Base-by-base conservation (phyloP, 2,329 filamentous ascomycete species). In the Trichoderma brevicompactum region DNA sequence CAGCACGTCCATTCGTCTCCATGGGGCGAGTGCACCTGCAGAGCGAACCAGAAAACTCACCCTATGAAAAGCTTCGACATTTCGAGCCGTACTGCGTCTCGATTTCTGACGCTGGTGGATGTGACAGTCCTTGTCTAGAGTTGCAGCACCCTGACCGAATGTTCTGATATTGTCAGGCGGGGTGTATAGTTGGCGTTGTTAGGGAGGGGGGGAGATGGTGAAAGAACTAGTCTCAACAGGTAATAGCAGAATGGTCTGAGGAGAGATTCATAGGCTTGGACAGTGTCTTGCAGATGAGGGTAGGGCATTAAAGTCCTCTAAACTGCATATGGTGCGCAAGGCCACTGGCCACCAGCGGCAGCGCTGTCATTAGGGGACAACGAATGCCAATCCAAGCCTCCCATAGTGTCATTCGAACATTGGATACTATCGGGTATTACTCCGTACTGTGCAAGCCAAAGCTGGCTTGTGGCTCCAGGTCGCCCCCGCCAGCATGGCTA, bases 31-130 rank as follows among this genome's bases (percentile, higher is more conserved):
- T 17, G 50, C 28, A 50, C 17, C 36, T 17, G 38, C 36, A 50
- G 34, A 38, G 63, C 32, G 40, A 48, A 17, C 12, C 38, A 4
- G 38, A 38, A 40, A 46, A 60, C 90, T 82, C 85, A 96, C 93
- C 93, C 93, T 79, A 97, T 92, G 78, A 97, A 97, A 74, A 97
- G 87, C 81, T 97, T 97, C 67, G 93, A 89, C 94, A 97, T 97
- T 78, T 74, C 78, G 71, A 71, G 65, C 54, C 68, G 67, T 23
- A 62, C 50, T 43, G 52, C 41, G 49, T 54, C 64, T 65, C 46
- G 32, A 38, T 55, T 48, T 32, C 38, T 50, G 64, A 54, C 38
- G 41, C 64, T 65, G 55, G 58, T 55, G 55, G 55, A 65, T 44
- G 49, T 44, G 56, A 23, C 41, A 48, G 55, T 61, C 52, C 64